Conservation (phyloP, 352 stramenopile genomes). For the Pythium volutum region DNA sequence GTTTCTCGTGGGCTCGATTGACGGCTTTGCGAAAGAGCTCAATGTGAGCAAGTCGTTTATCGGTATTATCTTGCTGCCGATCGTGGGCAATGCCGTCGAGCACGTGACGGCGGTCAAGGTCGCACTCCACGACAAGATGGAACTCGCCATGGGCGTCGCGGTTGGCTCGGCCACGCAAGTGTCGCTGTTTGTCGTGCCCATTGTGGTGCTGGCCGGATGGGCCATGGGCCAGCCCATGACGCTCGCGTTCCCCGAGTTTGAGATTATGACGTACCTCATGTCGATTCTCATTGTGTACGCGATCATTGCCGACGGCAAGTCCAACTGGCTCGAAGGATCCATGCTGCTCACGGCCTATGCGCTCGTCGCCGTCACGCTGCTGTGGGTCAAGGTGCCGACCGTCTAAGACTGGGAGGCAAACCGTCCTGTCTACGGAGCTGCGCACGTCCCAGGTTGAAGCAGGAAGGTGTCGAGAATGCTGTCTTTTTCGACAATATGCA, state of each 20-base stretch:
- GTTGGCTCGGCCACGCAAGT: conserved; percentile 97
- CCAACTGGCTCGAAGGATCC: conserved; percentile 91
- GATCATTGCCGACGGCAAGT: conserved; percentile 89
- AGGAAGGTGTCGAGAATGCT: conserved; percentile 1
- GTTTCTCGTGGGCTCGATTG: conserved; percentile 86
- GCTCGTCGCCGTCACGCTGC: conserved; percentile 81
- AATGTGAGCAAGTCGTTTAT: conserved; percentile 85
- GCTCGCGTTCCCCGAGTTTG: conserved; percentile 95
- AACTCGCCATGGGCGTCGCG: conserved; percentile 97
- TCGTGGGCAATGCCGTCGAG: conserved; percentile 98
- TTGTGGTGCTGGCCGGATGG: conserved; percentile 95
- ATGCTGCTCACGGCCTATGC: conserved; percentile 91
- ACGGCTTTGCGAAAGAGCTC: conserved; percentile 65
- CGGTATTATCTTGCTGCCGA: conserved; percentile 95
- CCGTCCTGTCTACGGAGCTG: not conserved
- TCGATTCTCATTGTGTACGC: conserved; percentile 95
- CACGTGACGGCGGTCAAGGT: conserved; percentile 97
- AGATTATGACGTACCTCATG: conserved; percentile 96
- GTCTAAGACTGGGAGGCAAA: not conserved
- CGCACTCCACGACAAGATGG: conserved; percentile 98
- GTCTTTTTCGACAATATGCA: not conserved
- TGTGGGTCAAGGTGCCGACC: conserved; percentile 73
- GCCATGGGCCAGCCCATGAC: conserved; percentile 92
- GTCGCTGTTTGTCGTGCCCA: conserved; percentile 95
- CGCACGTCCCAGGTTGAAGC: conserved; percentile 4